Conservation (phyloP, 2,329 filamentous ascomycete genomes). For the Aureobasidium leucospermi region DNA sequence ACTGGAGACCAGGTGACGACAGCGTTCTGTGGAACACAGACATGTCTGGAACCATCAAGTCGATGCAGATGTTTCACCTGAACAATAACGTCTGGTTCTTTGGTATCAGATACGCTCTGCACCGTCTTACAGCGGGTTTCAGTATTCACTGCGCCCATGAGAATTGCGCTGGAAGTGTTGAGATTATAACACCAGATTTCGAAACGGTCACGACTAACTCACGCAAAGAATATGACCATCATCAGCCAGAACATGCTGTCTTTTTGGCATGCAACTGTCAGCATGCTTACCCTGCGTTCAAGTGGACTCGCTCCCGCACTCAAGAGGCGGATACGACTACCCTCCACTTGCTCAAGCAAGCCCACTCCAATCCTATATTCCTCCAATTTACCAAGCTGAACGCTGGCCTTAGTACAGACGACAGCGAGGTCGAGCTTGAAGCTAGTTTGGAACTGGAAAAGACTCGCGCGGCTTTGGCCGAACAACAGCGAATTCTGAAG, state of each 20-base stretch:
- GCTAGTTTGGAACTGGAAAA: background rate
- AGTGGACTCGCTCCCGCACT: background rate
- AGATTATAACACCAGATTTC: background rate
- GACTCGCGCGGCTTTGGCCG: no score
- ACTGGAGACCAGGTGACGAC: background rate
- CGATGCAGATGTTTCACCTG: background rate
- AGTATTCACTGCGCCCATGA: background rate
- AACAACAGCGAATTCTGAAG: no score
- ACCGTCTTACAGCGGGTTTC: background rate
- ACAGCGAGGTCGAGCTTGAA: background rate
- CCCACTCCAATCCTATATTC: background rate
- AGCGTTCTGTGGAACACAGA: background rate
- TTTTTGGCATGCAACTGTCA: background rate
- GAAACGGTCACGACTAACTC: background rate
- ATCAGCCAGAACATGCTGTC: background rate
- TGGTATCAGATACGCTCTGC: background rate
- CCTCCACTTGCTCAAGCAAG: background rate
- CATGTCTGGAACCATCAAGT: background rate
- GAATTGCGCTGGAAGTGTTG: background rate
- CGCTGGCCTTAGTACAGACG: background rate
- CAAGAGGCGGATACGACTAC: background rate
- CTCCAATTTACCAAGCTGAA: background rate
- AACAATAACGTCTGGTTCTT: background rate
- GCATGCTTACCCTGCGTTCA: background rate
- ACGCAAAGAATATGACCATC: background rate